Evolutionary conservation across 495 filamentous ascomycete species (phyloP).

Genomic region (Acidiella bohemica): DNA sequence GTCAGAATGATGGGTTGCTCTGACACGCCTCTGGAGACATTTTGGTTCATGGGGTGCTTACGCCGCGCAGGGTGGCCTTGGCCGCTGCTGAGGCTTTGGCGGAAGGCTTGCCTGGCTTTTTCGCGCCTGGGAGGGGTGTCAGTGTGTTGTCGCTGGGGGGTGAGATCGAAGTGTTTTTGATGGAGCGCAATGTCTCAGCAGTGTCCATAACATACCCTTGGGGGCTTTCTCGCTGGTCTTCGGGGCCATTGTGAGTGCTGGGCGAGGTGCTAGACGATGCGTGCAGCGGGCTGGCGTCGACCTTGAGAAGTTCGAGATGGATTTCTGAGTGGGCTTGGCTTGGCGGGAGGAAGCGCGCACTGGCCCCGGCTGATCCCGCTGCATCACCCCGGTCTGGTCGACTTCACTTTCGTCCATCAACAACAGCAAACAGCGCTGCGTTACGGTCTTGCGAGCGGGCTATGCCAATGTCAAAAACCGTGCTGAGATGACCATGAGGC

Average conservation of each 20-base stretch:
- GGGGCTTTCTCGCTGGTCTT: not conserved
- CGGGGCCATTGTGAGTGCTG: slow-evolving; percentile 6
- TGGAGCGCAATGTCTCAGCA: not conserved
- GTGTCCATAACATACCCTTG: slow-evolving; percentile 7
- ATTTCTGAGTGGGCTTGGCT: slow-evolving; percentile 1
- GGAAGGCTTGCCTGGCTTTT: slow-evolving; percentile 43
- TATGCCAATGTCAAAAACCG: too few species aligned
- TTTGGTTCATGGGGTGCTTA: slow-evolving; percentile 43
- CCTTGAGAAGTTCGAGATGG: not conserved
- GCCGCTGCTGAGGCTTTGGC: slow-evolving; percentile 77
- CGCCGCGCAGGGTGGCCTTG: slow-evolving; percentile 83
- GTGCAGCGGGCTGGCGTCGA: too few species aligned
- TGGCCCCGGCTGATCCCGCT: too few species aligned
- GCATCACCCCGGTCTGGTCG: not conserved
- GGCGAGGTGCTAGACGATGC: not conserved
- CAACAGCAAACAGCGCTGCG: too few species aligned
- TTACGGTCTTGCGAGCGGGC: too few species aligned
- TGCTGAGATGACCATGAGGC: too few species aligned
- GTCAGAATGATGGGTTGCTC: slow-evolving; percentile 31
- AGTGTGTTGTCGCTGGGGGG: not conserved
- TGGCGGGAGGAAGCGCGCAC: not conserved
- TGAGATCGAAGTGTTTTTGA: not conserved
- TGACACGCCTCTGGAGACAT: slow-evolving; percentile 30
- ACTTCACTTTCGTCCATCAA: not conserved
- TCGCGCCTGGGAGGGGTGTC: slow-evolving; percentile 42